These are phyloP conservation scores for Phialophora macrospora DNA, from an alignment of 2,329 filamentous ascomycete species.

Conservation along the genomic window DNA sequence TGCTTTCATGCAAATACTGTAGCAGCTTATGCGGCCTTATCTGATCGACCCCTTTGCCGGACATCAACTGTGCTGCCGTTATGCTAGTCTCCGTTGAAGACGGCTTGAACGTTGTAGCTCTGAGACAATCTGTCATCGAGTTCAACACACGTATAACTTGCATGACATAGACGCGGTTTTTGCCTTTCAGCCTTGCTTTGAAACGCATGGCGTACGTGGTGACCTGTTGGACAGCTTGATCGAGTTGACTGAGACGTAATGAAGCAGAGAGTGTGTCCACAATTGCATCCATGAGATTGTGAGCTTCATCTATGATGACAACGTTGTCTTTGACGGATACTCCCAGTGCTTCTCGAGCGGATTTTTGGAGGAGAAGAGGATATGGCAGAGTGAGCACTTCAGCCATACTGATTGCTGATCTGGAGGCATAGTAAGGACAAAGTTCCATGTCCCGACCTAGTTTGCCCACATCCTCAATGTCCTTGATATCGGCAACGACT, in stretches of 20 bases:
- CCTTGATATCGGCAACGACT: slow-evolving; percentile 79
- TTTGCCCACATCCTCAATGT: slow-evolving; percentile 86
- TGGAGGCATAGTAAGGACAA: slow-evolving; percentile 96
- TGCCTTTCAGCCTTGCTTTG: slow-evolving; percentile 83
- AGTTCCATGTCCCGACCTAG: slow-evolving; percentile 79
- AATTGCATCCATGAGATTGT: slow-evolving; percentile 96
- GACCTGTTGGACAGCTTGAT: slow-evolving; percentile 73
- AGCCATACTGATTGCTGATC: slow-evolving; percentile 77
- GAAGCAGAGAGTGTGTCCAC: slow-evolving; percentile 82
- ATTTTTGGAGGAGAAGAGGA: slow-evolving; percentile 83
- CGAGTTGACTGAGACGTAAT: slow-evolving; percentile 73
- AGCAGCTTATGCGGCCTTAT: slow-evolving; percentile 92
- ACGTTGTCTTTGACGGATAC: slow-evolving; percentile 86
- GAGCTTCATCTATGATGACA: slow-evolving; percentile 95
- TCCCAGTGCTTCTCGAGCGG: slow-evolving; percentile 82
- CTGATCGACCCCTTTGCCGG: slow-evolving; percentile 87
- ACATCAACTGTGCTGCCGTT: slow-evolving; percentile 72
- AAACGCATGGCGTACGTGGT: slow-evolving; percentile 85
- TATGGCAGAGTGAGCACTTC: slow-evolving; percentile 93
- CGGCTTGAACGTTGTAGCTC: slow-evolving; percentile 50
- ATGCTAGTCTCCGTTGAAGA: slow-evolving; percentile 68
- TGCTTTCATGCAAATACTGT: slow-evolving; percentile 86
- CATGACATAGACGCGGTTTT: slow-evolving; percentile 88
- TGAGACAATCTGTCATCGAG: slow-evolving; percentile 73
- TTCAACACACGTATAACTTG: slow-evolving; percentile 84